phyloP scores from a whole-genome alignment of 257 asterid species.

The Solanum gracilifrons region DNA sequence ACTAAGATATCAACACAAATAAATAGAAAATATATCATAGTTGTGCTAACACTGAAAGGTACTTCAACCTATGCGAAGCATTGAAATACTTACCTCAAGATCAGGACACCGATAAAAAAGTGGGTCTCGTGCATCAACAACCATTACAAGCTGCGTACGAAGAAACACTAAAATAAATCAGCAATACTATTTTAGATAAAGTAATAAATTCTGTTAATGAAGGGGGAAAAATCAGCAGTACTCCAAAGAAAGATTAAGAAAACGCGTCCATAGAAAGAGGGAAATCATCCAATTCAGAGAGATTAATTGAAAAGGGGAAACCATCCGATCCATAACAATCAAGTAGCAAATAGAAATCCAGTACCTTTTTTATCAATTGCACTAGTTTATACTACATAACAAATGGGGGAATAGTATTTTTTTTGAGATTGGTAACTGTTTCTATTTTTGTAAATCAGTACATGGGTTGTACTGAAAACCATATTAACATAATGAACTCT shows the following conservation, averaged over 20 bases:
- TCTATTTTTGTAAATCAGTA: neutral
- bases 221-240: neutral
- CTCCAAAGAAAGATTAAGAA: neutral
- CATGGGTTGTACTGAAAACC: neutral
- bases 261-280: neutral
- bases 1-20: neutral
- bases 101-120: slow-evolving; percentile 97
- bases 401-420: neutral
- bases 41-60: neutral
- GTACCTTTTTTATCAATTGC: neutral
- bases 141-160: slow-evolving; percentile 72
- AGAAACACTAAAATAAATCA: slow-evolving; percentile 3
- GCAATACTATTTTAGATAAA: neutral
- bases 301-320: neutral
- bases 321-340: neutral
- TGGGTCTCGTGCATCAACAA: slow-evolving; percentile 97
- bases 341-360: neutral
- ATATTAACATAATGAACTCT: neutral
- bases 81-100: slow-evolving; percentile 60
- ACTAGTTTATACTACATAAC: neutral
- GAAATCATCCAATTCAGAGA: neutral
- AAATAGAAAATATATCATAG: neutral
- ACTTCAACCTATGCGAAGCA: neutral
- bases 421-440: neutral
- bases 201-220: slow-evolving; percentile 6